These are phyloP conservation scores for Cutaneotrichosporon cavernicola DNA, from an alignment of 1,284 basidiomycete species.

Conservation along the genomic window DNA sequence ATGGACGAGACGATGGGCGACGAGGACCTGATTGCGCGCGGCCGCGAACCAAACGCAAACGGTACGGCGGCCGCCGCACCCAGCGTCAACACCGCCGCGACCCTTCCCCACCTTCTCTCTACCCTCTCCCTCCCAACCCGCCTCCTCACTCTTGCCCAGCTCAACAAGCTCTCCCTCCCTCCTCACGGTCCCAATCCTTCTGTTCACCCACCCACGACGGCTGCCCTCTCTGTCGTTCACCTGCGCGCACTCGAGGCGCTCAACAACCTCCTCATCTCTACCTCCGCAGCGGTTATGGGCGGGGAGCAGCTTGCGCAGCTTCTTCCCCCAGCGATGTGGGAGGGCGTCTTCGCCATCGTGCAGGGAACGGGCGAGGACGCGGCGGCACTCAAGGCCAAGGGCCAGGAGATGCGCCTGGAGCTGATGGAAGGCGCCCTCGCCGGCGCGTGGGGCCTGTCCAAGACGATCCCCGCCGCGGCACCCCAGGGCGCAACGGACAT, in stretches of 20 bases:
- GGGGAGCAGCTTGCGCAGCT: constrained; percentile 36
- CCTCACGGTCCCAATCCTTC: constrained; percentile 64
- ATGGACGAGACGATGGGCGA: constrained; percentile 52
- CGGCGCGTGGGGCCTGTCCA: constrained; percentile 53
- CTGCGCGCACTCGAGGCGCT: constrained; percentile 82
- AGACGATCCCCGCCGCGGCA: constrained; percentile 28
- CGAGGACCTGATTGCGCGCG: constrained; percentile 51
- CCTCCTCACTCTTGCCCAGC: constrained; percentile 66
- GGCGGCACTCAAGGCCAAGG: constrained; percentile 41
- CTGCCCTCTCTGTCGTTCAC: constrained; percentile 74
- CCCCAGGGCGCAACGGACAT: constrained; percentile 60
- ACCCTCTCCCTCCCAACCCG: constrained; percentile 55
- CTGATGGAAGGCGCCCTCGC: constrained; percentile 52
- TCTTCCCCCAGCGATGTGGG: constrained; percentile 63
- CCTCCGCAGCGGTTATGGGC: constrained; percentile 35
- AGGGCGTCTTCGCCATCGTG: constrained; percentile 74
- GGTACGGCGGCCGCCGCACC: constrained; percentile 41
- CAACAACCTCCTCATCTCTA: constrained; percentile 82
- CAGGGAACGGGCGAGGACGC: constrained; percentile 41
- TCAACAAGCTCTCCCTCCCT: constrained; percentile 76
- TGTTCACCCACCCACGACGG: constrained; percentile 78
- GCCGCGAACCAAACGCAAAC: constrained; percentile 44
- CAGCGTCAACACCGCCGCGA: constrained; percentile 33
- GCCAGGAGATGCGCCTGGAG: constrained; percentile 51
- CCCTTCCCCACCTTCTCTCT: constrained; percentile 55